Conservation (phyloP, 2,329 filamentous ascomycete species). For the Chrysoporthe cubensis region DNA sequence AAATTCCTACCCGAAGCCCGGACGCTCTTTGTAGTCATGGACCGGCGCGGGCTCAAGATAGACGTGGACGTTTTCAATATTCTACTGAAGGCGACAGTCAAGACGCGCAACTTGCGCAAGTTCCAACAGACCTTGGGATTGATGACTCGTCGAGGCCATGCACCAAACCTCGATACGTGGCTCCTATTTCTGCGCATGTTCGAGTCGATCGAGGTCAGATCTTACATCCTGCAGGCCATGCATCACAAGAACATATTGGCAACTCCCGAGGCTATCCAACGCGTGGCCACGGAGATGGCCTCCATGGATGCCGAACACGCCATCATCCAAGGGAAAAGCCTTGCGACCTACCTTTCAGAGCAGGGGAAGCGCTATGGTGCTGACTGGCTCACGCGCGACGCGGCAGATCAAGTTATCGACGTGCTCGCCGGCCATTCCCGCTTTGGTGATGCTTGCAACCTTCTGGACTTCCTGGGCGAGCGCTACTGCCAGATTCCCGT, state of each 20-base stretch:
- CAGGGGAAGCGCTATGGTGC: slow-evolving; percentile 50
- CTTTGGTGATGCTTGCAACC: slow-evolving; percentile 33
- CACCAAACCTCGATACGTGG: slow-evolving; percentile 53
- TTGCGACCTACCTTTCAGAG: slow-evolving; percentile 44
- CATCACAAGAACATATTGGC: slow-evolving; percentile 48
- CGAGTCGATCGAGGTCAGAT: slow-evolving; percentile 59
- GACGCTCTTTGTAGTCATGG: slow-evolving; percentile 43
- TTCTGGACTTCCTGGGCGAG: slow-evolving; percentile 41
- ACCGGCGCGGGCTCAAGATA: slow-evolving; percentile 44
- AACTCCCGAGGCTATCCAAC: slow-evolving; percentile 40
- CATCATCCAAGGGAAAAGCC: slow-evolving; percentile 40
- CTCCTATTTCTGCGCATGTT: slow-evolving; percentile 55
- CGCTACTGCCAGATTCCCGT: slow-evolving; percentile 22
- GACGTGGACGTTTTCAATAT: slow-evolving; percentile 54
- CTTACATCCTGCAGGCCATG: slow-evolving; percentile 53
- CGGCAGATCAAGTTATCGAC: slow-evolving; percentile 45
- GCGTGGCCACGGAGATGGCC: slow-evolving; percentile 49
- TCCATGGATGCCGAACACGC: slow-evolving; percentile 48
- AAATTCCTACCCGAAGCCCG: slow-evolving; percentile 35
- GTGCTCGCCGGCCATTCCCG: slow-evolving; percentile 47
- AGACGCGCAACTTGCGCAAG: slow-evolving; percentile 45
- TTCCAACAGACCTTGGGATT: slow-evolving; percentile 46
- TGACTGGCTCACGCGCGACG: slow-evolving; percentile 47
- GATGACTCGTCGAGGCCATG: slow-evolving; percentile 46
- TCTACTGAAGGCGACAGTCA: slow-evolving; percentile 46